Percentiles rank a stretch among this genome's conserved stretches.
Conservation (phyloP, 2,329 filamentous ascomycete genomes). For the Xenosphaeropsis pyriputrescens region DNA sequence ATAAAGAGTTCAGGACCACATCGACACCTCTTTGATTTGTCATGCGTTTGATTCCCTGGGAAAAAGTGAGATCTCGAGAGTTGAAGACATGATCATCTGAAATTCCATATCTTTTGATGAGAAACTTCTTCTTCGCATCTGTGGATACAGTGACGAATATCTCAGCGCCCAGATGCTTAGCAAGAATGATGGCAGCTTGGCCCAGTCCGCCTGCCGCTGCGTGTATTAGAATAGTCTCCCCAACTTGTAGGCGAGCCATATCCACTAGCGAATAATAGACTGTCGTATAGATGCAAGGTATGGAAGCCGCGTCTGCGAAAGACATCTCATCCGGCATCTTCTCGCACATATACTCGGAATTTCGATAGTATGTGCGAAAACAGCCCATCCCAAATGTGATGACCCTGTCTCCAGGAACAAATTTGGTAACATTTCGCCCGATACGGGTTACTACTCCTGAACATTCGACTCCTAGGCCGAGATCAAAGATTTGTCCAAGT, state of each 20-base stretch:
- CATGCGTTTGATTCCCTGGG: conserved; percentile 13
- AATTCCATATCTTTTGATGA: conserved; percentile 22
- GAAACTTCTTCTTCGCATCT: conserved; percentile 20
- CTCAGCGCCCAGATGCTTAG: conserved; percentile 17
- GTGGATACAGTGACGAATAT: conserved; percentile 27
- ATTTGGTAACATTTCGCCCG: conserved; percentile 12
- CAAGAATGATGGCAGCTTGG: conserved; percentile 14
- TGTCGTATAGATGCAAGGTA: conserved; percentile 24
- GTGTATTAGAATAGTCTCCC: conserved; percentile 12
- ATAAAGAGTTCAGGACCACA: conserved; percentile 13
- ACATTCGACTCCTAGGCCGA: conserved; percentile 15
- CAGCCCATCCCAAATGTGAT: conserved; percentile 10
- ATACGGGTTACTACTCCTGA: conserved; percentile 18
- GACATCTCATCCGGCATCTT: conserved; percentile 22
- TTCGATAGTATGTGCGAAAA: neutral
- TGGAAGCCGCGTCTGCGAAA: conserved; percentile 22
- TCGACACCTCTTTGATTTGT: conserved; percentile 12
- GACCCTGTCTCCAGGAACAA: conserved; percentile 26
- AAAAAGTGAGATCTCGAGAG: conserved; percentile 19
- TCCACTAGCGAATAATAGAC: conserved; percentile 28
- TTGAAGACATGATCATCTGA: conserved; percentile 22
- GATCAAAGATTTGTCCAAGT: conserved; percentile 11
- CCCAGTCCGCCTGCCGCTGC: conserved; percentile 8
- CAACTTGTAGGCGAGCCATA: conserved; percentile 21
- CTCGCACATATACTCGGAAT: neutral